Evolutionary conservation across 768 basidiomycete species (phyloP).

Genomic region (Roridomyces roridus): DNA sequence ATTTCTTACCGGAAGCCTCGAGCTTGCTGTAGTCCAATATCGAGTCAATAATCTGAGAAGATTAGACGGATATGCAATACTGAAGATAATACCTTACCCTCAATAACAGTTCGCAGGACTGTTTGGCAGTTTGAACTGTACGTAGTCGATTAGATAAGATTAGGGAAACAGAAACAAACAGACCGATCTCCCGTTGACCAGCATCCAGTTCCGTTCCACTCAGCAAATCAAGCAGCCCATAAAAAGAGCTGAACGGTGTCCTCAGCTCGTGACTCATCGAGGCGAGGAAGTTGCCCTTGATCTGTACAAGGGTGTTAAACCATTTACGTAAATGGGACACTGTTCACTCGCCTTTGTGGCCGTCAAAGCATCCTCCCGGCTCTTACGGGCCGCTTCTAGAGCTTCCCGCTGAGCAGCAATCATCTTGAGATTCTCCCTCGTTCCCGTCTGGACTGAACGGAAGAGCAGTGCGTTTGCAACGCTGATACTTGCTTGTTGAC

Average conservation of each 20-base stretch:
- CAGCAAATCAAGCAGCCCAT: slow-evolving; percentile 76
- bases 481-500: slow-evolving; percentile 78
- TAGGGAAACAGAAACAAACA: not conserved
- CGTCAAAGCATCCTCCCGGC: slow-evolving; percentile 75
- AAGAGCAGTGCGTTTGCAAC: slow-evolving; percentile 79
- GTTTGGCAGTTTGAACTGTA: slow-evolving; percentile 77
- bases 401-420: slow-evolving; percentile 75
- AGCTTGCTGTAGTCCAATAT: slow-evolving; percentile 83
- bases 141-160: slow-evolving; percentile 2
- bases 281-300: slow-evolving; percentile 77
- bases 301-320: slow-evolving; percentile 42
- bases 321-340: not conserved
- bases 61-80: slow-evolving; percentile 2
- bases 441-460: slow-evolving; percentile 75
- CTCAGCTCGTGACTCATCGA: slow-evolving; percentile 82
- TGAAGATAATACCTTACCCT: slow-evolving; percentile 47
- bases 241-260: slow-evolving; percentile 83
- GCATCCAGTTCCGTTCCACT: slow-evolving; percentile 73
- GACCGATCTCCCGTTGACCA: slow-evolving; percentile 75
- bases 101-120: slow-evolving; percentile 75
- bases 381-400: slow-evolving; percentile 70
- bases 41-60: slow-evolving; percentile 72
- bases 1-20: slow-evolving; percentile 66
- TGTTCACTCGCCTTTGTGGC: slow-evolving; percentile 62
- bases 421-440: slow-evolving; percentile 78